Percentiles rank a stretch among this genome's conserved stretches.
These are phyloP conservation scores for Leptosphaerulina australis DNA, from an alignment of 2,329 filamentous ascomycete genomes.

Conservation along the genomic window DNA sequence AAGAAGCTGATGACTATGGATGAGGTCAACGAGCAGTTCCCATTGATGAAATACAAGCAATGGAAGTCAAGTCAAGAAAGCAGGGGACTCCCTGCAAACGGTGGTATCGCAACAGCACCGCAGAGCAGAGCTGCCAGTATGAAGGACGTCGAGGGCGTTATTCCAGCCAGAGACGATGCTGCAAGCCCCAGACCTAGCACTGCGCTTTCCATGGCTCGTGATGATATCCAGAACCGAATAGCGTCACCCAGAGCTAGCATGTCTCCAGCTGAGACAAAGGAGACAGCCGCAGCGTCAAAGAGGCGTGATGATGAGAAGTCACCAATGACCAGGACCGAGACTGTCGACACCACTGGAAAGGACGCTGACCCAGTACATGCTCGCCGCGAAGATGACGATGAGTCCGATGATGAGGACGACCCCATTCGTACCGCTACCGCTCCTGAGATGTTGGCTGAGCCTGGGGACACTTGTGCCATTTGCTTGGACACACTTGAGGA, in stretches of 20 bases:
- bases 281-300: conserved; percentile 30
- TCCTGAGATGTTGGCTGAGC: conserved; percentile 77
- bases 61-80: conserved; percentile 86
- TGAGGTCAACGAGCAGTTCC: conserved; percentile 97
- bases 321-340: conserved; percentile 29
- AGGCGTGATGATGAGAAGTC: conserved; percentile 21
- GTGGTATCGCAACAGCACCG: conserved; percentile 75
- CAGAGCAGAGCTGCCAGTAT: conserved; percentile 76
- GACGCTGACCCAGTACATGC: conserved; percentile 27
- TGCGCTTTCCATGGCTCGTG: conserved; percentile 49
- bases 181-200: conserved; percentile 45
- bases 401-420: conserved; percentile 75
- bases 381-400: conserved; percentile 54
- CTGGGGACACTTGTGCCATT: conserved; percentile 93
- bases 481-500: conserved; percentile 94
- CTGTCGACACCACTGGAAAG: conserved; percentile 31
- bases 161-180: conserved; percentile 39
- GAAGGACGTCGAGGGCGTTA: conserved; percentile 64
- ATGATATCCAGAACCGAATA: conserved; percentile 47
- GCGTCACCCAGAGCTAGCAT: conserved; percentile 29
- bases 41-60: conserved; percentile 92
- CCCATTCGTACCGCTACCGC: conserved; percentile 83
- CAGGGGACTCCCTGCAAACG: conserved; percentile 80
- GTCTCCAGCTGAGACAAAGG: conserved; percentile 24
- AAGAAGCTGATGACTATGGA: conserved; percentile 99